These are phyloP conservation scores for Solanum gandarillasii DNA, from an alignment of 257 asterid species.

Conservation along the genomic window DNA sequence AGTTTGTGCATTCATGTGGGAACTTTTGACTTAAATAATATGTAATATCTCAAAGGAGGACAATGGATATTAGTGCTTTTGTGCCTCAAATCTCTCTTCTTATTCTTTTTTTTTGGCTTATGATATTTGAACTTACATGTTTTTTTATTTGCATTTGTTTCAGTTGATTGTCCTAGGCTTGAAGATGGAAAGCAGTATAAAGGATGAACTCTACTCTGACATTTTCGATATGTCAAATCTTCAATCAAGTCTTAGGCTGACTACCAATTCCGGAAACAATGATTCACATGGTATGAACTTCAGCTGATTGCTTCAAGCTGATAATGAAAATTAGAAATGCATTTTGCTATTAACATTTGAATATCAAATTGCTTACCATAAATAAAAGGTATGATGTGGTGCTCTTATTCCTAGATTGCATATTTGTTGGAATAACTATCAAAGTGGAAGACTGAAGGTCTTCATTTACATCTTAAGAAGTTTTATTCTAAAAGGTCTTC, in stretches of 20 bases:
- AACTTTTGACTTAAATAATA: neutral
- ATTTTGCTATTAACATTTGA: neutral
- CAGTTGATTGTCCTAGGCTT: neutral
- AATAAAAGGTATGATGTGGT: neutral
- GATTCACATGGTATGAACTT: neutral
- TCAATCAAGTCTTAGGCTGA: neutral
- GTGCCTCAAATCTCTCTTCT: neutral
- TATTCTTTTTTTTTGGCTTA: neutral
- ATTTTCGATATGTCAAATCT: neutral
- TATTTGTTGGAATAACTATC: neutral
- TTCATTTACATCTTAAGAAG: neutral
- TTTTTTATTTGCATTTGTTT: neutral
- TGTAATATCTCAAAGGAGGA: neutral
- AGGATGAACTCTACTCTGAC: neutral
- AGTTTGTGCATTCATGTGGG: neutral
- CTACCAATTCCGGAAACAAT: neutral
- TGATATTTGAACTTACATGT: neutral
- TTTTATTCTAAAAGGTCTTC: neutral
- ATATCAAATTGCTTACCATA: neutral
- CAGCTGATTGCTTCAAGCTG: neutral
- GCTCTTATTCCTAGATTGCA: neutral
- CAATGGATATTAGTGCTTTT: neutral
- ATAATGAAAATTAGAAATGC: neutral
- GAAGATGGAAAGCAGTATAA: neutral
- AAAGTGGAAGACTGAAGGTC: neutral